These are phyloP conservation scores for Tolypocladium inflatum DNA, from an alignment of 2,329 filamentous ascomycete genomes.

Conservation along the genomic window DNA sequence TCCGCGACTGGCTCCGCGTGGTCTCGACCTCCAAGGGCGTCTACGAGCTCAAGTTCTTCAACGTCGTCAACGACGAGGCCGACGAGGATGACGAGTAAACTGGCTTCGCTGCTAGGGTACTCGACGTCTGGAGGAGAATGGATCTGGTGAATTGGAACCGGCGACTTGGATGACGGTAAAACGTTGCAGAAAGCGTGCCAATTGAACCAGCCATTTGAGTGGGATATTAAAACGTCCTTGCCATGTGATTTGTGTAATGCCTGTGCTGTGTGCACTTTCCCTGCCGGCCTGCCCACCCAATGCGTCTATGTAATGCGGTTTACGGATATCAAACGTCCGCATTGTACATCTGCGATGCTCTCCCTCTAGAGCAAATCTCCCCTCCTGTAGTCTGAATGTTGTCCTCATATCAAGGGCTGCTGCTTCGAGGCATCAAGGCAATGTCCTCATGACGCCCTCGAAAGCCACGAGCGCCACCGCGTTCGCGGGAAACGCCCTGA, in stretches of 20 bases:
- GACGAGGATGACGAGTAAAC: slow-evolving; percentile 98
- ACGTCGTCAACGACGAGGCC: slow-evolving; percentile 96
- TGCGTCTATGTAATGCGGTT: not conserved
- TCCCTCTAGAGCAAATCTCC: not conserved
- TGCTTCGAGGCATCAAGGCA: slow-evolving; percentile 30
- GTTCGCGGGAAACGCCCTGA: slow-evolving; percentile 92
- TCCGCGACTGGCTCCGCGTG: slow-evolving; percentile 99
- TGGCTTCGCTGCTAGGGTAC: slow-evolving; percentile 3
- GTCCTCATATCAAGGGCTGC: too few relatives aligned
- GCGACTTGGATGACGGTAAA: not conserved
- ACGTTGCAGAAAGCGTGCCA: not conserved
- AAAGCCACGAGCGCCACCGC: slow-evolving; percentile 89
- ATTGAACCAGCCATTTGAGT: not conserved
- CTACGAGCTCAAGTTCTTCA: slow-evolving; percentile 99
- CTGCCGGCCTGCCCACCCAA: not conserved
- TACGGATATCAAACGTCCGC: too few relatives aligned
- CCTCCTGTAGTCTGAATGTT: not conserved
- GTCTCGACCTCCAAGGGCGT: slow-evolving; percentile 97
- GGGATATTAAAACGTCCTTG: not conserved
- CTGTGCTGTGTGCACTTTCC: not conserved
- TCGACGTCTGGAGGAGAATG: not conserved
- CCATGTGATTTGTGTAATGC: not conserved
- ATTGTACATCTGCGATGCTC: not conserved
- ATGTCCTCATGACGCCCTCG: slow-evolving; percentile 74
- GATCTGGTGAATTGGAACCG: not conserved